Conservation (phyloP, 2,329 filamentous ascomycete species). For the Juglanconis sp. region DNA sequence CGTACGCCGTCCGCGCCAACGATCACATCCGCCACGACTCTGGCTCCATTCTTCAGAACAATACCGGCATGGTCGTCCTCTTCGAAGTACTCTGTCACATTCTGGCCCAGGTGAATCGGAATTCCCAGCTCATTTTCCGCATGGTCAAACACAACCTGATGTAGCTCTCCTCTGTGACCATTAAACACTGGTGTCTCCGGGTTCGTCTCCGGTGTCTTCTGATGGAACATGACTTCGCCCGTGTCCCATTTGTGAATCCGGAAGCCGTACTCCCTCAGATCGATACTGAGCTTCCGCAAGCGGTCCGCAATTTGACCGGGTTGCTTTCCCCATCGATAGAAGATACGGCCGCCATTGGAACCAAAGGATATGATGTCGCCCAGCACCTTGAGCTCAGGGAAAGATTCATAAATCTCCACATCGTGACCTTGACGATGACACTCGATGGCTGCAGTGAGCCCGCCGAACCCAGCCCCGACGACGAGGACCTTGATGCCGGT, state of each 20-base stretch:
- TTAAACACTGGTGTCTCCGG: conserved; percentile 54
- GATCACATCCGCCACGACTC: conserved; percentile 46
- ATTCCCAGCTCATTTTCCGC: conserved; percentile 52
- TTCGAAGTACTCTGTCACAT: conserved; percentile 54
- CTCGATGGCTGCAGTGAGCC: conserved; percentile 61
- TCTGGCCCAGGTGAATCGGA: conserved; percentile 51
- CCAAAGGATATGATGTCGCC: conserved; percentile 64
- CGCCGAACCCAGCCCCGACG: conserved; percentile 55
- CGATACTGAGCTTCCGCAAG: conserved; percentile 49
- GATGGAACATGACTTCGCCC: conserved; percentile 58
- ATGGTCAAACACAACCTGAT: conserved; percentile 57
- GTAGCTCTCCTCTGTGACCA: conserved; percentile 58
- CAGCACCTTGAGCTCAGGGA: conserved; percentile 53
- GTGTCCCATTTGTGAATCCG: conserved; percentile 60
- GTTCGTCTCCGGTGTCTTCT: conserved; percentile 41
- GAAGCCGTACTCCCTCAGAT: conserved; percentile 53
- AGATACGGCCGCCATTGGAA: conserved; percentile 58
- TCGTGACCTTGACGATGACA: conserved; percentile 59
- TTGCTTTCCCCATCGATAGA: conserved; percentile 50
- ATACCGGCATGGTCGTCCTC: conserved; percentile 49
- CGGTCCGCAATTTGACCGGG: conserved; percentile 41
- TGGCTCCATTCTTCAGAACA: conserved; percentile 44
- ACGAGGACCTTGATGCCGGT: conserved; percentile 54
- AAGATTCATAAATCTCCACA: conserved; percentile 57
- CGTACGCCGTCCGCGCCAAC: conserved; percentile 55